Evolutionary conservation across 768 basidiomycete genomes (phyloP), one percentile per base, ranked within the genome.

Genomic region (Phylloporus rhodoxanthus): DNA sequence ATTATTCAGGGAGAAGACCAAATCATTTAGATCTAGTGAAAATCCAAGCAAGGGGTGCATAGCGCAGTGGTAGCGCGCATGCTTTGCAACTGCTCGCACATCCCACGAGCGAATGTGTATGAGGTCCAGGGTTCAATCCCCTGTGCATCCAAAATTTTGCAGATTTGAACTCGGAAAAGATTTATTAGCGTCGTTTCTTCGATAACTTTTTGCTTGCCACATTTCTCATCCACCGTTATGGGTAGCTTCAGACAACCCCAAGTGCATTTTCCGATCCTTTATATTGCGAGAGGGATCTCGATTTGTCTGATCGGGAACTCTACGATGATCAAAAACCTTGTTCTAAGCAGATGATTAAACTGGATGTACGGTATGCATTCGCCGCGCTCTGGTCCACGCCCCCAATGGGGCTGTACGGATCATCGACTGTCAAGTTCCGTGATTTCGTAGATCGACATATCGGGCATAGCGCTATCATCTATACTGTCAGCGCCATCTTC

Each of bases 31-130:
- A n/a, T n/a, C n/a, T n/a, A n/a, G n/a, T n/a, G n/a, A n/a, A n/a
- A n/a, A n/a, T n/a, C n/a, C n/a, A n/a, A n/a, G n/a, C 17, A 15
- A 3, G 17, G 45, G 45, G 41, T 58, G 47, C 57, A 47, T 58
- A 58, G 57, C 57, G 57, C 57, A 58, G 68, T 69, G 68, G 68
- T 69, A 69, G 68, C 68, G 68, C 68, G 68, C 61, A 69, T 69
- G 68, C 68, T 69, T 69, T 69, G 68, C 68, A 69, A 32, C 15
- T 17, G 47, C 52, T 49, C 21, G 19, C 13, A 45, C 21, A 36
- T 11, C 13, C 39, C 28, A 50, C 38, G 51, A 47, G 56, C 37
- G 20, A 52, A 51, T 13, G 42, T 69, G 68, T 69, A 69, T 69
- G 61, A 69, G 67, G 68, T 67, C 68, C 45, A 47, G 45, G 45